Evolutionary conservation across 176 grass and related monocot genomes (phyloP).

Genomic region (Zizania latifolia): DNA sequence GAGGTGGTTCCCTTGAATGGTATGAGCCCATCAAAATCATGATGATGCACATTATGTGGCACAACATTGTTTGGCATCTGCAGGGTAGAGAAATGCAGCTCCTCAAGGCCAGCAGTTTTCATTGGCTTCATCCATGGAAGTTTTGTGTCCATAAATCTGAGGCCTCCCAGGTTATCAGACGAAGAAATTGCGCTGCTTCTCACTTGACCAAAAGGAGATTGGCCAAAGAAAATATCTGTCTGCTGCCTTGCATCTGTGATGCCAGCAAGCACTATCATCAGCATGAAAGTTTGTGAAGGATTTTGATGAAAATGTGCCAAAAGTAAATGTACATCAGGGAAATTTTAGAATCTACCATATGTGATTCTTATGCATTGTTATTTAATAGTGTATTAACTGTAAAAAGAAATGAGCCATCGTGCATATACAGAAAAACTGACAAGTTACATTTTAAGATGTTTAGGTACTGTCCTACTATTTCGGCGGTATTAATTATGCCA

Average conservation of each 20-base stretch:
- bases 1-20: conserved; percentile 32
- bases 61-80: conserved; percentile 19
- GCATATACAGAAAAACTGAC: neutral
- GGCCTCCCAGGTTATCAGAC: conserved; percentile 33
- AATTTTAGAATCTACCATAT: neutral
- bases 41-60: neutral
- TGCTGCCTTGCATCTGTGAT: conserved; percentile 45
- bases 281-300: neutral
- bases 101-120: conserved; percentile 12
- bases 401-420: neutral
- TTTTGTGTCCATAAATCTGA: conserved; percentile 36
- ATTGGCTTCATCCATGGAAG: conserved; percentile 16
- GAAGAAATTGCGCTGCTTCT: conserved; percentile 24
- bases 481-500: neutral
- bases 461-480: neutral
- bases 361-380: neutral
- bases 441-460: neutral
- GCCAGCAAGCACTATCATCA: neutral
- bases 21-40: conserved; percentile 39
- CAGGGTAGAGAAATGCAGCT: conserved; percentile 3
- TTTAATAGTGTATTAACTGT: neutral
- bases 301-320: neutral
- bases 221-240: conserved; percentile 54
- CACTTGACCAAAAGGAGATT: conserved; percentile 37
- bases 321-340: neutral